Percentiles rank a stretch among this genome's conserved stretches.
These are phyloP conservation scores for Medicago lupulina DNA, from an alignment of 306 rosid genomes.

Conservation along the genomic window DNA sequence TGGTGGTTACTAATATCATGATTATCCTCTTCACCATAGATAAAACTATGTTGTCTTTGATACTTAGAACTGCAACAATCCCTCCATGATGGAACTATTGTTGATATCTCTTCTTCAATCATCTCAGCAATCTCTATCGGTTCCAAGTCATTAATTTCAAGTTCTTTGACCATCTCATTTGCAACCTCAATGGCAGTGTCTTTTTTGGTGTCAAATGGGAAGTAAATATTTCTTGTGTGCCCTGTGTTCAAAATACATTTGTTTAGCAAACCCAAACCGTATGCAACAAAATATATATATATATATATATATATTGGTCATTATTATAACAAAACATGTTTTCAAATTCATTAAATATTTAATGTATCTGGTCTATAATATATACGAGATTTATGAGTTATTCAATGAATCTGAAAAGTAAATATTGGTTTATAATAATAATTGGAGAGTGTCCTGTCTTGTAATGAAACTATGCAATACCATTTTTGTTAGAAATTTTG, in stretches of 20 bases:
- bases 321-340: no score
- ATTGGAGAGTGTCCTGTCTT: not conserved
- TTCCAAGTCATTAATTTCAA: conserved; percentile 79
- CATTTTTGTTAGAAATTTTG: conserved; percentile 56
- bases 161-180: conserved; percentile 85
- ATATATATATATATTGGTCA: no score
- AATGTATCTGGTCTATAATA: no score
- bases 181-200: conserved; percentile 93
- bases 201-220: conserved; percentile 69
- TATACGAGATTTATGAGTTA: no score
- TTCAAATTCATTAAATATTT: no score
- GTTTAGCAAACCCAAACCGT: not conserved
- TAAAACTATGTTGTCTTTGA: conserved; percentile 63
- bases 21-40: conserved; percentile 55
- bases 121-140: conserved; percentile 79
- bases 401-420: no score
- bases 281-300: no score
- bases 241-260: conserved; percentile 49
- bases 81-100: conserved; percentile 69
- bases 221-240: conserved; percentile 66
- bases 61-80: conserved; percentile 46
- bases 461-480: conserved; percentile 45
- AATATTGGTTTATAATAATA: no score
- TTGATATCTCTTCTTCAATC: conserved; percentile 77
- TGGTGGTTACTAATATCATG: conserved; percentile 37